phyloP scores from a whole-genome alignment of 164 flowering plant genomes.

The Pachysandra terminalis region DNA sequence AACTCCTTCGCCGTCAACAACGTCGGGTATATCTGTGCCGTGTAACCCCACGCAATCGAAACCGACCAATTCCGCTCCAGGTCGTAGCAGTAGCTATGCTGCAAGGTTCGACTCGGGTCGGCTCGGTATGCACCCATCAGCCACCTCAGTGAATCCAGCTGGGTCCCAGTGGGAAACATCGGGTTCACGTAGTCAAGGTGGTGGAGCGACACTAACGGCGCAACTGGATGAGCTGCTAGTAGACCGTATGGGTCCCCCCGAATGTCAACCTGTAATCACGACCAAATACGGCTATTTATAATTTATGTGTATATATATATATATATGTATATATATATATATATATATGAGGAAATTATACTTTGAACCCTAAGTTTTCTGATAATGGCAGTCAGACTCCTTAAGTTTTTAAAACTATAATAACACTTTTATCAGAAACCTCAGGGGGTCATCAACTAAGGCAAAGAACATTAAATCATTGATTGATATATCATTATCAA shows the following conservation, averaged over 20 bases:
- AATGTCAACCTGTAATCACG: slow-evolving; percentile 48
- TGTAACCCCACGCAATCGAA: slow-evolving; percentile 66
- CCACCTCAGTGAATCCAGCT: slow-evolving; percentile 24
- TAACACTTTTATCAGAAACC: no score
- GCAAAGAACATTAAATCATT: no score
- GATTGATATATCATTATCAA: no score
- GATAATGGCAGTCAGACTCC: no score
- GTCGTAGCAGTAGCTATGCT: slow-evolving; percentile 51
- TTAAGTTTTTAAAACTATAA: no score
- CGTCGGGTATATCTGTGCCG: slow-evolving; percentile 48
- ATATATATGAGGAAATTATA: no score
- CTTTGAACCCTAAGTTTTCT: no score
- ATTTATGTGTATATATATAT: no score
- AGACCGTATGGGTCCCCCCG: slow-evolving; percentile 60
- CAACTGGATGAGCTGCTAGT: slow-evolving; percentile 66
- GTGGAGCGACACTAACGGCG: slow-evolving; percentile 73
- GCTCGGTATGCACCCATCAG: slow-evolving; percentile 29
- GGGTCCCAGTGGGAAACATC: slow-evolving; percentile 44
- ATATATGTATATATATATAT: no score
- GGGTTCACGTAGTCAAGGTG: slow-evolving; percentile 53
- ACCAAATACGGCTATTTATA: no score
- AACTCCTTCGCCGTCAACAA: slow-evolving; percentile 41
- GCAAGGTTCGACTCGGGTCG: slow-evolving; percentile 48
- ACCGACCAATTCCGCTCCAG: slow-evolving; percentile 35
- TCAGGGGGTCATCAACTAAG: no score